Base-by-base conservation (phyloP, 1,139 yeast genomes). In the Sugiyamaella neomexicana region DNA sequence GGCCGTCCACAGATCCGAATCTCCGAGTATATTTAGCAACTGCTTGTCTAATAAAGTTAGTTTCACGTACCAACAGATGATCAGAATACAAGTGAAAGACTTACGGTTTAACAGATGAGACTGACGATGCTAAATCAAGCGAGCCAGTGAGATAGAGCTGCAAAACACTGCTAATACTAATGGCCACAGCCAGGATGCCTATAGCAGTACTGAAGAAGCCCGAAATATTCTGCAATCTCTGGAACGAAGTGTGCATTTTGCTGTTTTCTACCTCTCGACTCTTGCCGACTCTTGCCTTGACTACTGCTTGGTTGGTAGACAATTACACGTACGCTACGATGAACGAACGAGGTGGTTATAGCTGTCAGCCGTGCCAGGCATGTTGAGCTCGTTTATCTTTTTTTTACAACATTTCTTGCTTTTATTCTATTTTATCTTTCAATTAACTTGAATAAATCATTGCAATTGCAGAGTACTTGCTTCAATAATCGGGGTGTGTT, bases 1-100 rank as follows among this genome's bases (percentile, higher is more conserved):
- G 80, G 46, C 86, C 81, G 58, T 79, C 79, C 2, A 73, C 72
- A 1, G 95, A 83, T 1, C 97, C 97, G 64, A 81, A 88, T 58
- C 83, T 80, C 65, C 88, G 82, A 48, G 93, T 83, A 59, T 78
- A 78, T 67, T 85, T 86, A 45, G 45, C 53, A 44, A 45, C 51
- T 16, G 42, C 56, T 10, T 41, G 31, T 27, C 52, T 48, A 31
- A 17, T 32, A 20, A n/a, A 17, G 52, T 44, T 56, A 47, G 47
- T 40, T 34, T 38, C 23, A 16, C 8, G 16, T 13, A 34, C 9
- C 15, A 15, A 16, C n/a, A 5, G 17, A 12, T 25, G 20, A n/a
- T 23, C 9, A 8, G 8, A 17, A 13, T 32, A 16, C 29, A 56
- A 3, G 25, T 20, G 5, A 3, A 20, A 20, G 25, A 20, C 66